These are phyloP conservation scores for Aspergillus clavatus DNA, from an alignment of 2,329 filamentous ascomycete genomes.

Conservation along the genomic window DNA sequence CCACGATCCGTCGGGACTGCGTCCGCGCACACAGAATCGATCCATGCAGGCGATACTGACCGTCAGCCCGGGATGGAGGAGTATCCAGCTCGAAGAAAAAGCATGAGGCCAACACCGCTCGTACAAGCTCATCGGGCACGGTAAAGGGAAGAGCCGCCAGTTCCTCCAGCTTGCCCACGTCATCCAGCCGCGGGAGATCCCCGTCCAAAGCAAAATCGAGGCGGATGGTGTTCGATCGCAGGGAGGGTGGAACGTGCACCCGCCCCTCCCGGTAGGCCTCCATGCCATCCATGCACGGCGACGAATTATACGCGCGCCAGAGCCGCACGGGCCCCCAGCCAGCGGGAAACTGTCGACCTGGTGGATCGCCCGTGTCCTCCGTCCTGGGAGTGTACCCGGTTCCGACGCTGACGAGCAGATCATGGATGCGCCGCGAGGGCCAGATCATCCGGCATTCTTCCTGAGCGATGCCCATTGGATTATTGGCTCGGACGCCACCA, in stretches of 20 bases:
- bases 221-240: conserved; percentile 4
- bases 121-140: conserved; percentile 13
- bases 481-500: conserved; percentile 22
- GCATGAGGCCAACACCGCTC: conserved; percentile 13
- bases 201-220: conserved; percentile 7
- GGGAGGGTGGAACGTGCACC: neutral
- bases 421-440: conserved; percentile 13
- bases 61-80: conserved; percentile 5
- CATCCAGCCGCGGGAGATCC: conserved; percentile 7
- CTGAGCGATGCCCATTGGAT: conserved; percentile 16
- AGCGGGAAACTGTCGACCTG: too few relatives aligned
- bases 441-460: conserved; percentile 17
- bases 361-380: too few relatives aligned
- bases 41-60: conserved; percentile 13
- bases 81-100: conserved; percentile 20
- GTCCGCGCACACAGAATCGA: conserved; percentile 16
- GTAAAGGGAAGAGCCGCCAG: conserved; percentile 5
- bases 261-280: conserved; percentile 1
- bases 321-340: conserved; percentile 11
- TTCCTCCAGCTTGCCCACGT: conserved; percentile 7
- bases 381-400: conserved; percentile 13
- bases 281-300: conserved; percentile 18
- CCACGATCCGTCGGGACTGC: conserved; percentile 7
- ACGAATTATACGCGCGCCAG: conserved; percentile 15
- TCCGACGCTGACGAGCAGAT: conserved; percentile 19